Conservation (phyloP, 768 basidiomycete species). For the Sarcodon aspratus region DNA sequence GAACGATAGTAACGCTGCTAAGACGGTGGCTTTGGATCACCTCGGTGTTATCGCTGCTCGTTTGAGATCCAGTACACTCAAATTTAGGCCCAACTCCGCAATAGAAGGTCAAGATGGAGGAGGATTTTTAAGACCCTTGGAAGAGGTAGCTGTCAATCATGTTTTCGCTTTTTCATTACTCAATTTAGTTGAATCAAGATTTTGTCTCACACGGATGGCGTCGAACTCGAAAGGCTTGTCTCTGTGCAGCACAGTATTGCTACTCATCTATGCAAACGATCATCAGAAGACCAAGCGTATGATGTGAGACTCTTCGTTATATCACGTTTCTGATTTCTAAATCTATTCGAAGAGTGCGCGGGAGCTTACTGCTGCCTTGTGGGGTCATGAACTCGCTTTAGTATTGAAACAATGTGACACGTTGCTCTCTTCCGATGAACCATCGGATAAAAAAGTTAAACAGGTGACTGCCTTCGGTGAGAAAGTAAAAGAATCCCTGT, state of each 20-base stretch:
- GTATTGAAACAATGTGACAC: slow-evolving; percentile 48
- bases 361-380: slow-evolving; percentile 67
- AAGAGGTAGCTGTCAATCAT: slow-evolving; percentile 42
- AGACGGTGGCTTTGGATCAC: slow-evolving; percentile 86
- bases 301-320: slow-evolving; percentile 38
- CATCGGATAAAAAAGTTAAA: slow-evolving; percentile 19
- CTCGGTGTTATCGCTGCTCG: slow-evolving; percentile 86
- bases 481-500: slow-evolving; percentile 51
- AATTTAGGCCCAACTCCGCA: slow-evolving; percentile 16
- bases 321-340: background rate
- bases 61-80: slow-evolving; percentile 49
- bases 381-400: slow-evolving; percentile 75
- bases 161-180: background rate
- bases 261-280: slow-evolving; percentile 54
- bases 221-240: slow-evolving; percentile 48
- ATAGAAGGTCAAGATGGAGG: slow-evolving; percentile 12
- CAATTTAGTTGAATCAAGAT: slow-evolving; percentile 25
- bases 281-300: slow-evolving; percentile 71
- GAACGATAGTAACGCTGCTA: slow-evolving; percentile 73
- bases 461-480: slow-evolving; percentile 38
- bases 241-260: slow-evolving; percentile 54
- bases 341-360: slow-evolving; percentile 55
- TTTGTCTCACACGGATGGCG: slow-evolving; percentile 34
- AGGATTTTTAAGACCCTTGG: slow-evolving; percentile 39
- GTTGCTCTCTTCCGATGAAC: slow-evolving; percentile 29